Evolutionary conservation across 1,284 basidiomycete species (phyloP).

Genomic region (Spongispora temasekensis): DNA sequence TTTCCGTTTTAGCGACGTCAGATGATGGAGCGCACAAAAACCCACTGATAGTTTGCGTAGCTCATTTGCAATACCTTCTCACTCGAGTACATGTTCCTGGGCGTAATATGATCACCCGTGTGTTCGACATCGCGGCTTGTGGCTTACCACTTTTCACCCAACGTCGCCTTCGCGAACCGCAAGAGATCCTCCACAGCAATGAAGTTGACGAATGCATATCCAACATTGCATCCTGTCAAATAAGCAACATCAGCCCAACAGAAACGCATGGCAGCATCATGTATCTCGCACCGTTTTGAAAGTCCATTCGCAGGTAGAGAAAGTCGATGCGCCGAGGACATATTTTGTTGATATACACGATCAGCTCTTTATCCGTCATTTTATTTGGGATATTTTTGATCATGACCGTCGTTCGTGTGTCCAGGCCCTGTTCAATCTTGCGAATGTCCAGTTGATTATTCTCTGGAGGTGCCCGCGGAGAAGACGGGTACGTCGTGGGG

Average conservation of each 20-base stretch:
- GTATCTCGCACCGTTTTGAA: constrained; percentile 61
- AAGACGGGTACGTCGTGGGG: constrained; percentile 27
- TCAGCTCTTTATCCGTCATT: constrained; percentile 77
- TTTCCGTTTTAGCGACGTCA: constrained; percentile 9
- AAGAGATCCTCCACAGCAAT: constrained; percentile 75
- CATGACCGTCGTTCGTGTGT: constrained; percentile 85
- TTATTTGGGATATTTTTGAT: constrained; percentile 90
- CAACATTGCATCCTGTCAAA: constrained; percentile 76
- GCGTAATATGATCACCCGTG: constrained; percentile 3
- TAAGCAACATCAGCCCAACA: constrained; percentile 15
- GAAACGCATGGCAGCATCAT: not conserved
- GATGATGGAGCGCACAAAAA: constrained; percentile 17
- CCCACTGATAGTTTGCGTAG: constrained; percentile 84
- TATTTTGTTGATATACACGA: constrained; percentile 67
- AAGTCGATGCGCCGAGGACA: constrained; percentile 76
- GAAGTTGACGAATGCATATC: constrained; percentile 88
- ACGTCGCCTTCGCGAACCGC: constrained; percentile 66
- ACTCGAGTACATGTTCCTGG: constrained; percentile 84
- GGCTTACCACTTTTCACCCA: constrained; percentile 75
- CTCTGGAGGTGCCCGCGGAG: constrained; percentile 42
- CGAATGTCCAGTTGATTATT: constrained; percentile 71
- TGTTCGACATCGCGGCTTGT: constrained; percentile 1
- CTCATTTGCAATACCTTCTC: constrained; percentile 87
- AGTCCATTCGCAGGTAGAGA: constrained; percentile 84
- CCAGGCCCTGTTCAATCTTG: constrained; percentile 71